phyloP scores from a whole-genome alignment of 1,284 basidiomycete genomes.

The Schizophyllum amplum region DNA sequence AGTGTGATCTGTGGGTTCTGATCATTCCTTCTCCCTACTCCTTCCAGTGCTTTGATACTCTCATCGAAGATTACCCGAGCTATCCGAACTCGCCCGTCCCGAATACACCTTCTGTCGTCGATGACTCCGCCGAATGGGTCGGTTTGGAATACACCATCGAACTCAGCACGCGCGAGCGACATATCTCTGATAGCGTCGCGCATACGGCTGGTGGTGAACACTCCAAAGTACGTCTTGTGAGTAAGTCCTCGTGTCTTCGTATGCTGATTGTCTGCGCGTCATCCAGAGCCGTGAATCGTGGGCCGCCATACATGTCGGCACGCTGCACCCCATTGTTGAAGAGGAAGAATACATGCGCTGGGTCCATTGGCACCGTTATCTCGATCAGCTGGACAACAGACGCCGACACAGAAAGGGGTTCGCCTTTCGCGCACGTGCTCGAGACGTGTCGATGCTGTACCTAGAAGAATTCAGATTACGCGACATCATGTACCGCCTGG shows the following conservation, averaged over 20 bases:
- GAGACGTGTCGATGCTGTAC: conserved; percentile 28
- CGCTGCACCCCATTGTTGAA: conserved; percentile 27
- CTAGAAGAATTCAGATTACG: conserved; percentile 27
- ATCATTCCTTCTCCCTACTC: background rate
- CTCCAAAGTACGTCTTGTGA: conserved; percentile 25
- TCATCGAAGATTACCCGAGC: conserved; percentile 9
- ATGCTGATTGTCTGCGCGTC: background rate
- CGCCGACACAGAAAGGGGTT: conserved; percentile 24
- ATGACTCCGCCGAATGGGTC: conserved; percentile 31
- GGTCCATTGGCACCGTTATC: conserved; percentile 29
- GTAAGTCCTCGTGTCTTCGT: background rate
- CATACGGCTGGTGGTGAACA: conserved; percentile 27
- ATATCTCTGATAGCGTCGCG: conserved; percentile 22
- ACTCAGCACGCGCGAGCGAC: conserved; percentile 31
- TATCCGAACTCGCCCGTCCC: background rate
- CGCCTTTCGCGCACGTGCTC: conserved; percentile 26
- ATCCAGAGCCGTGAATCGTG: conserved; percentile 35
- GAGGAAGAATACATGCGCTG: conserved; percentile 31
- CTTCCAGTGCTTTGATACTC: conserved; percentile 8
- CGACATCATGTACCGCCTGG: conserved; percentile 22
- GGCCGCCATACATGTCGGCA: conserved; percentile 31
- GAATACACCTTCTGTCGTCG: background rate
- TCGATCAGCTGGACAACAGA: conserved; percentile 28
- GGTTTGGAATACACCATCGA: conserved; percentile 36
- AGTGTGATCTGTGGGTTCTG: background rate